phyloP scores from a whole-genome alignment of 2,329 filamentous ascomycete genomes.

The Stemphylium lycopersici region DNA sequence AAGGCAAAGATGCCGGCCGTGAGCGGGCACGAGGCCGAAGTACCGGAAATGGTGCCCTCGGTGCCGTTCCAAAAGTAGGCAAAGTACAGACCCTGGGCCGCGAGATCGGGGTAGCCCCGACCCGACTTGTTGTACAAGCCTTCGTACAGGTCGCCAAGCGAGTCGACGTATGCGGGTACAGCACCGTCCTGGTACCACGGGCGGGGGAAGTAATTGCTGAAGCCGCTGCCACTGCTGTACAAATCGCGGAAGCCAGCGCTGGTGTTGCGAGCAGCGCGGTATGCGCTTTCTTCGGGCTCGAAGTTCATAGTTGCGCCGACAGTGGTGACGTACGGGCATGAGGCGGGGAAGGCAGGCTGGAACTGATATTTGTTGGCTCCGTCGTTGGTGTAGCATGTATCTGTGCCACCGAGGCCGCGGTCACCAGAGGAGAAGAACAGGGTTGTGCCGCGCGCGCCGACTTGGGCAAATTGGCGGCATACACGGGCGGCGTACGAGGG shows the following conservation, averaged over 20 bases:
- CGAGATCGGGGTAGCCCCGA: constrained; percentile 67
- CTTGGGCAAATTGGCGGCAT: constrained; percentile 68
- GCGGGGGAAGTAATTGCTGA: constrained; percentile 56
- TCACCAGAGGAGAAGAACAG: constrained; percentile 71
- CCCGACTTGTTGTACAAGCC: constrained; percentile 61
- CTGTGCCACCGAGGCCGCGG: constrained; percentile 59
- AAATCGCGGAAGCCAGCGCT: constrained; percentile 50
- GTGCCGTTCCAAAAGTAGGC: constrained; percentile 52
- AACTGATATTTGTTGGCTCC: constrained; percentile 63
- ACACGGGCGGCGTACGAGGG: constrained; percentile 65
- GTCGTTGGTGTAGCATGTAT: constrained; percentile 64
- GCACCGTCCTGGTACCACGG: constrained; percentile 56
- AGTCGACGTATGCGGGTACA: constrained; percentile 54
- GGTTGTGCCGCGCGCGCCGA: constrained; percentile 70
- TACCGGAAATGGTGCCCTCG: constrained; percentile 55
- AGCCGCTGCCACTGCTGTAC: constrained; percentile 61
- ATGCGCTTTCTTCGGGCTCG: constrained; percentile 61
- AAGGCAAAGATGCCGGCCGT: constrained; percentile 65
- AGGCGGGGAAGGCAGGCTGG: constrained; percentile 67
- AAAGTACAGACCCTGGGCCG: constrained; percentile 62
- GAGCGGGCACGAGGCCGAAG: constrained; percentile 63
- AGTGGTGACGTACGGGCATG: constrained; percentile 71
- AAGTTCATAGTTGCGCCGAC: constrained; percentile 66
- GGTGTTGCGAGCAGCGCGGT: constrained; percentile 36
- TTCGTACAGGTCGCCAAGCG: constrained; percentile 51